phyloP scores from a whole-genome alignment of 2,329 filamentous ascomycete species.

The Pleurostoma richardsiae region DNA sequence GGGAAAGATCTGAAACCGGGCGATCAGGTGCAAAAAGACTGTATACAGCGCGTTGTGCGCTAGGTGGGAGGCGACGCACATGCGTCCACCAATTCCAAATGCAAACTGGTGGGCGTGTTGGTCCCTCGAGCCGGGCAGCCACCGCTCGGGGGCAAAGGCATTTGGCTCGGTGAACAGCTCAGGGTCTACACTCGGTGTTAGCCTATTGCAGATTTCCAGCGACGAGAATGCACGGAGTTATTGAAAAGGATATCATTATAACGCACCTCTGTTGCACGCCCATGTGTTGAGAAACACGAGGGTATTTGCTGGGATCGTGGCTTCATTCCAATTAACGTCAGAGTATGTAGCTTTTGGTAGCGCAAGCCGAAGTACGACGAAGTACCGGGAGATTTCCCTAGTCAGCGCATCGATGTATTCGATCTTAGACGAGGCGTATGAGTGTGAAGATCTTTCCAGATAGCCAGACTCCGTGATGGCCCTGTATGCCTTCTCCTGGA shows the following conservation, averaged over 20 bases:
- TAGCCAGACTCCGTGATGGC: constrained; percentile 47
- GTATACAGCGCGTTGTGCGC: constrained; percentile 49
- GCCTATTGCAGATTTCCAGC: neutral
- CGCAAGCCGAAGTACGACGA: constrained; percentile 60
- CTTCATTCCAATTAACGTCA: constrained; percentile 50
- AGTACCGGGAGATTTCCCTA: constrained; percentile 61
- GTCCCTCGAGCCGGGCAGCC: constrained; percentile 22
- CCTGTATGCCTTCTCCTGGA: constrained; percentile 50
- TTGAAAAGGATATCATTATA: neutral
- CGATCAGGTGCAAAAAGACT: constrained; percentile 44
- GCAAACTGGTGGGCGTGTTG: constrained; percentile 42
- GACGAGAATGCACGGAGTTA: no score
- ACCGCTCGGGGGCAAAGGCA: constrained; percentile 49
- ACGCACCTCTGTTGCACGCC: constrained; percentile 8
- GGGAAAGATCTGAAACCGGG: constrained; percentile 39
- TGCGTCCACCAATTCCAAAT: constrained; percentile 47
- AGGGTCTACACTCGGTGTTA: constrained; percentile 31
- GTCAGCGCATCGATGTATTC: constrained; percentile 60
- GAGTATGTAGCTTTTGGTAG: constrained; percentile 56
- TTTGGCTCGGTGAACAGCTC: constrained; percentile 60
- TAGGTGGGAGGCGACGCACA: constrained; percentile 49
- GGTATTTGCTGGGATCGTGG: constrained; percentile 53
- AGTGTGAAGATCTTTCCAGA: constrained; percentile 50
- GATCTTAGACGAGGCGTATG: constrained; percentile 60
- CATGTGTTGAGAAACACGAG: constrained; percentile 62